Percentiles rank a stretch among this genome's conserved stretches.
Evolutionary conservation across 2,329 filamentous ascomycete species (phyloP).

Genomic region (Seiridium cupressi): DNA sequence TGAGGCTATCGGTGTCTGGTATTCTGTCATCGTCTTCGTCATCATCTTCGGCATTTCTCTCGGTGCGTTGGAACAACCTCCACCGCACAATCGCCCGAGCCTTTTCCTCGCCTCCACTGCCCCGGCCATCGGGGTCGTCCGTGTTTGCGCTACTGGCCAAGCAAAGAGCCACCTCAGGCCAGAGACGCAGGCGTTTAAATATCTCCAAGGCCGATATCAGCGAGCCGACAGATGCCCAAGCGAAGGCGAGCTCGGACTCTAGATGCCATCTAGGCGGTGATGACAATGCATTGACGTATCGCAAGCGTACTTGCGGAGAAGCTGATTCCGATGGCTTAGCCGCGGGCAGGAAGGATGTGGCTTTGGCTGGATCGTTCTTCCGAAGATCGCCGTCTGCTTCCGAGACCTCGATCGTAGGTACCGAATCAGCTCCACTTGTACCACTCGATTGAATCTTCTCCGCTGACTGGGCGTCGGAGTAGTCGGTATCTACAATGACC

Average conservation of each 20-base stretch:
- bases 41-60: conserved; percentile 19
- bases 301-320: conserved; percentile 70
- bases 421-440: conserved; percentile 20
- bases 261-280: conserved; percentile 91
- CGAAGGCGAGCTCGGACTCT: conserved; percentile 85
- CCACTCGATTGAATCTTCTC: conserved; percentile 19
- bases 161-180: conserved; percentile 93
- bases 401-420: conserved; percentile 47
- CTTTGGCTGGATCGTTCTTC: conserved; percentile 35
- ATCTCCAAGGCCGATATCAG: conserved; percentile 90
- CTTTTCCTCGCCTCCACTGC: conserved; percentile 69
- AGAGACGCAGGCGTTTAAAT: conserved; percentile 88
- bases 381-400: conserved; percentile 27
- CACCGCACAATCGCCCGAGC: conserved; percentile 74
- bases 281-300: conserved; percentile 79
- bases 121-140: conserved; percentile 55
- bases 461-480: conserved; percentile 21
- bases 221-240: conserved; percentile 89
- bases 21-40: conserved; percentile 35
- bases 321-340: conserved; percentile 76
- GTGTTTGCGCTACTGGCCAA: conserved; percentile 62
- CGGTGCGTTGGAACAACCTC: conserved; percentile 71
- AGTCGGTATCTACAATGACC: conserved; percentile 75
- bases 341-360: conserved; percentile 79
- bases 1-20: conserved; percentile 57